Base-by-base conservation (phyloP, 768 basidiomycete species). In the Leccinum subtestaceum region DNA sequence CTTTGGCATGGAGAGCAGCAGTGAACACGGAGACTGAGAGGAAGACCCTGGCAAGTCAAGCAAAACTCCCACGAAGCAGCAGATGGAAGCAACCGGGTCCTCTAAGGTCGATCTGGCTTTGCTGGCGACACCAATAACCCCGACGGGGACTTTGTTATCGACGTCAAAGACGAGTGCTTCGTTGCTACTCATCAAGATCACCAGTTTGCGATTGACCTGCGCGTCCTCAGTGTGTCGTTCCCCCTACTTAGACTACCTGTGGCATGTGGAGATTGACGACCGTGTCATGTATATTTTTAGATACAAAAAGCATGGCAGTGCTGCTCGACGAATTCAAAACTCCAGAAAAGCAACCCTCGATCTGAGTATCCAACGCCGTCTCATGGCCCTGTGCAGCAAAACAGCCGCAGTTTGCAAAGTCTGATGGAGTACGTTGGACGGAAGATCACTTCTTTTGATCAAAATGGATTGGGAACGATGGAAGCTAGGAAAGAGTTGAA, bases 201-300 rank as follows among this genome's bases (percentile, higher is more conserved):
- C 66, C 83, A 87, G 32, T 98, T 92, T 63, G 95, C 96, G 0
- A 95, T 99, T 63, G 97, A 98, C 73, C 97, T 19, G 91, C 85
- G 55, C 91, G 97, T 75, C 94, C 96, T 70, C 91, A 87, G 95
- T 97, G 69, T 63, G 93, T 81, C 13, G 0, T 23, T 45, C 23
- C 57, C 45, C 32, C 31, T 49, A 21, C 29, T 4, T 29, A 29
- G 27, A 29, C 27, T 29, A 1, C 10, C 17, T 46, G 19, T 13
- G 9, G 9, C n/a, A 23, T 38, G 40, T 49, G 27, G 19, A 13
- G 10, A n/a, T 17, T 36, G 5, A 65, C 19, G 32, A 27, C 38
- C 25, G 29, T 11, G 50, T 50, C 31, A 11, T 12, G 13, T 56
- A 13, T 53, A 4, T 15, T 46, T 11, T 21, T 67, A 97, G 95